phyloP scores from a whole-genome alignment of 2,329 filamentous ascomycete genomes.

The Macrophomina phaseolina region DNA sequence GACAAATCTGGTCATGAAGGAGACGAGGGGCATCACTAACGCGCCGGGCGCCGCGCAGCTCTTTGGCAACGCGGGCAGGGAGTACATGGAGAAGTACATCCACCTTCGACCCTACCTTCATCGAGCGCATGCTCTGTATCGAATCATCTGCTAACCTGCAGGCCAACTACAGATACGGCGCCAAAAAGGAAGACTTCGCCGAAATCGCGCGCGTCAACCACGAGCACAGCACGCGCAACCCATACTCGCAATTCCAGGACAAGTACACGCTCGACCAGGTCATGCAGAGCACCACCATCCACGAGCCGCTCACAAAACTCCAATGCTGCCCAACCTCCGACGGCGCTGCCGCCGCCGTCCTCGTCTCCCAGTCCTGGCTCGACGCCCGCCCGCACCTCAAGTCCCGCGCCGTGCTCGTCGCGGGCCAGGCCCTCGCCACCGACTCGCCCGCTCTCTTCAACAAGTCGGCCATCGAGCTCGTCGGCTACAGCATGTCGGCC shows the following conservation, averaged over 20 bases:
- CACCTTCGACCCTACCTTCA: no score
- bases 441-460: constrained; percentile 83
- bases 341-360: constrained; percentile 83
- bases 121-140: no score
- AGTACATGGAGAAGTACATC: constrained; percentile 89
- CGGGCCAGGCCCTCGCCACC: constrained; percentile 86
- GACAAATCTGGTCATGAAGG: constrained; percentile 77
- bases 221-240: constrained; percentile 87
- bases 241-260: constrained; percentile 96
- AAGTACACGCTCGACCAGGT: constrained; percentile 89
- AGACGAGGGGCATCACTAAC: constrained; percentile 79
- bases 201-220: constrained; percentile 95
- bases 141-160: background rate
- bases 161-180: constrained; percentile 69
- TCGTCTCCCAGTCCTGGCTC: constrained; percentile 89
- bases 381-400: constrained; percentile 82
- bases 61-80: constrained; percentile 91
- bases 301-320: constrained; percentile 91
- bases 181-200: constrained; percentile 83
- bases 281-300: constrained; percentile 75
- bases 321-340: constrained; percentile 98
- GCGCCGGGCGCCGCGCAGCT: constrained; percentile 88
- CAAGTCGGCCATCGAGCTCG: constrained; percentile 79
- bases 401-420: constrained; percentile 83
- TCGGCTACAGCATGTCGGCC: constrained; percentile 86